phyloP scores from a whole-genome alignment of 2,329 filamentous ascomycete species.

The Aaosphaeria arxii region DNA sequence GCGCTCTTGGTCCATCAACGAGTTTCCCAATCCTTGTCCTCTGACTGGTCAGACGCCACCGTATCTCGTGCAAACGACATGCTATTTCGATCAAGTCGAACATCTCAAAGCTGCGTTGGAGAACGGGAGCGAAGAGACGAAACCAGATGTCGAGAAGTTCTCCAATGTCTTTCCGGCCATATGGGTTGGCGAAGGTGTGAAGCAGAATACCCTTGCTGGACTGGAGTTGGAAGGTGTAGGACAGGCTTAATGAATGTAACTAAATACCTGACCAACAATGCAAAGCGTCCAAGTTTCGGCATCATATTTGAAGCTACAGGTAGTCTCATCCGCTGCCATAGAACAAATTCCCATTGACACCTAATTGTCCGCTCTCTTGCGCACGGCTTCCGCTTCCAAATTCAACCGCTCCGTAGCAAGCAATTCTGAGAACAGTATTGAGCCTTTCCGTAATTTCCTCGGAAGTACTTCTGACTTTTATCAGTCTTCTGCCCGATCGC shows the following conservation, averaged over 20 bases:
- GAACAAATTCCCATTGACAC: too few relatives aligned
- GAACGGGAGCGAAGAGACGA: slow-evolving; percentile 6
- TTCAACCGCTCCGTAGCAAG: too few relatives aligned
- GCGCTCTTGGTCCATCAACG: slow-evolving; percentile 13
- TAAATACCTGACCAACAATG: too few relatives aligned
- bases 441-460: too few relatives aligned
- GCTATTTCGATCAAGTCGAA: slow-evolving; percentile 8
- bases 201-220: background rate
- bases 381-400: too few relatives aligned
- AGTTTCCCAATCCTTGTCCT: slow-evolving; percentile 12
- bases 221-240: background rate
- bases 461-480: too few relatives aligned
- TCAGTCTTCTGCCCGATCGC: too few relatives aligned
- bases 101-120: slow-evolving; percentile 10
- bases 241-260: background rate
- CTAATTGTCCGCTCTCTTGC: too few relatives aligned
- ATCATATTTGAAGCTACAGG: too few relatives aligned
- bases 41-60: slow-evolving; percentile 11
- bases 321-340: too few relatives aligned
- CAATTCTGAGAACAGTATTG: too few relatives aligned
- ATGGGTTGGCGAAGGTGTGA: slow-evolving; percentile 8
- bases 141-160: slow-evolving; percentile 11
- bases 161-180: slow-evolving; percentile 14
- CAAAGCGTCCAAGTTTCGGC: too few relatives aligned
- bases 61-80: slow-evolving; percentile 11